A percentile compares a stretch with the other conserved stretches of the same genome.
phyloP scores from a whole-genome alignment of 2,329 filamentous ascomycete genomes.

The Ophiostoma quercus region DNA sequence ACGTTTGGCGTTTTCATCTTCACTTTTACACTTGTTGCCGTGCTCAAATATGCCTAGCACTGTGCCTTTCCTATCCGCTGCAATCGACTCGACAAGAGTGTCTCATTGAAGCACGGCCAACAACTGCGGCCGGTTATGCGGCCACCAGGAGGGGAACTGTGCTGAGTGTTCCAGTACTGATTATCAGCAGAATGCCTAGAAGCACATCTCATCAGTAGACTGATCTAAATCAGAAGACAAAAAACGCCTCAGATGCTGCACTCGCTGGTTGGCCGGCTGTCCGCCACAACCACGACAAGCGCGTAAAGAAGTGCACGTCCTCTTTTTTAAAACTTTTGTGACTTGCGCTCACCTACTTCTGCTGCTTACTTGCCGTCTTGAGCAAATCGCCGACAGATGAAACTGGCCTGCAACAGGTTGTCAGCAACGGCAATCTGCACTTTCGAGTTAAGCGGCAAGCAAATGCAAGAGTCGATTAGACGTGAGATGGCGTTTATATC shows the following conservation, averaged over 20 bases:
- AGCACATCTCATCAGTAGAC: no score
- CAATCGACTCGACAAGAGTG: neutral
- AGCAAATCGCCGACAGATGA: neutral
- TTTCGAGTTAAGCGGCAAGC: neutral
- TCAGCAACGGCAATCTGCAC: neutral
- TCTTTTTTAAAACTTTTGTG: neutral
- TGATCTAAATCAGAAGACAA: neutral
- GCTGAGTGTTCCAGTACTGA: no score
- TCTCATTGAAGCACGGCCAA: neutral
- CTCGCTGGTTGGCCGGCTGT: neutral
- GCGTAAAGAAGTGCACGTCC: neutral
- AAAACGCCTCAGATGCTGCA: neutral
- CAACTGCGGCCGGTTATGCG: neutral
- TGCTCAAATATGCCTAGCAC: neutral
- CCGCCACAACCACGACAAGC: neutral
- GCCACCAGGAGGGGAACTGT: neutral
- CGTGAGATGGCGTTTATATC: neutral
- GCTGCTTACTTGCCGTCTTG: neutral
- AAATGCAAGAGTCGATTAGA: neutral
- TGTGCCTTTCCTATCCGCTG: neutral
- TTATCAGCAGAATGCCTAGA: no score
- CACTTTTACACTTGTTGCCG: no score
- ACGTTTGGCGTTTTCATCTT: no score
- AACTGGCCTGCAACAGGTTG: neutral
- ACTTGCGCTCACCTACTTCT: neutral